Conservation (phyloP, 2,329 filamentous ascomycete genomes). For the Aspergillus glaucus region DNA sequence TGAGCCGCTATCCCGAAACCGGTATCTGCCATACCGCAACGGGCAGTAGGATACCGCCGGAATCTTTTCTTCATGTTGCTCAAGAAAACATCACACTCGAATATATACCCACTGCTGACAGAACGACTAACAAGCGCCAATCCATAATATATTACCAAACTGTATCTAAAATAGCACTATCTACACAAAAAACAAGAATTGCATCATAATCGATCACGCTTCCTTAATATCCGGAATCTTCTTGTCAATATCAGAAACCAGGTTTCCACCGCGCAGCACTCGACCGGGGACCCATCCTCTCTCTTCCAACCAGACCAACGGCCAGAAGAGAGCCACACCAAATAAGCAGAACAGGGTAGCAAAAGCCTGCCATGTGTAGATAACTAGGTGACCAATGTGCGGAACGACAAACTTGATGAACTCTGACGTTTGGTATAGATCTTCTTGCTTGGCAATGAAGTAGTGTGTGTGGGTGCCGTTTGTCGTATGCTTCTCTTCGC, state of each 20-base stretch:
- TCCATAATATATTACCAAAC: too few species aligned
- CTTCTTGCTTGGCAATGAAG: slow-evolving; percentile 70
- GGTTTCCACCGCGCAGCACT: slow-evolving; percentile 19
- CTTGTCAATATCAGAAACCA: slow-evolving; percentile 17
- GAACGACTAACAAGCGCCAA: too few species aligned
- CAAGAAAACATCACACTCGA: too few species aligned
- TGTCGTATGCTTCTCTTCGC: slow-evolving; percentile 13
- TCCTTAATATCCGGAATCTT: slow-evolving; percentile 20
- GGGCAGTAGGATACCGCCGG: too few species aligned
- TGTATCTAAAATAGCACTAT: too few species aligned
- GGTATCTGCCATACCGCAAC: too few species aligned
- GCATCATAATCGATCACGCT: slow-evolving; percentile 2
- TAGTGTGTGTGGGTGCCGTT: slow-evolving; percentile 45
- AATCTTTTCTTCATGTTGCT: too few species aligned
- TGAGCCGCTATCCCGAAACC: too few species aligned
- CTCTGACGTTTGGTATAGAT: slow-evolving; percentile 73
- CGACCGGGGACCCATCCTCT: slow-evolving; percentile 20
- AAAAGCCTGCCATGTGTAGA: slow-evolving; percentile 59
- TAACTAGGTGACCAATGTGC: slow-evolving; percentile 49
- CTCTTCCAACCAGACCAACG: slow-evolving; percentile 48
- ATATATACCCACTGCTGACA: too few species aligned
- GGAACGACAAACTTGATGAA: slow-evolving; percentile 66
- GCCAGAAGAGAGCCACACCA: slow-evolving; percentile 47
- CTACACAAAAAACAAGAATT: too few species aligned
- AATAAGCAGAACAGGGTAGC: slow-evolving; percentile 60